Evolutionary conservation across 2,329 filamentous ascomycete species (phyloP), one percentile per base, ranked within the genome.

Genomic region (Aulographum hederae): DNA sequence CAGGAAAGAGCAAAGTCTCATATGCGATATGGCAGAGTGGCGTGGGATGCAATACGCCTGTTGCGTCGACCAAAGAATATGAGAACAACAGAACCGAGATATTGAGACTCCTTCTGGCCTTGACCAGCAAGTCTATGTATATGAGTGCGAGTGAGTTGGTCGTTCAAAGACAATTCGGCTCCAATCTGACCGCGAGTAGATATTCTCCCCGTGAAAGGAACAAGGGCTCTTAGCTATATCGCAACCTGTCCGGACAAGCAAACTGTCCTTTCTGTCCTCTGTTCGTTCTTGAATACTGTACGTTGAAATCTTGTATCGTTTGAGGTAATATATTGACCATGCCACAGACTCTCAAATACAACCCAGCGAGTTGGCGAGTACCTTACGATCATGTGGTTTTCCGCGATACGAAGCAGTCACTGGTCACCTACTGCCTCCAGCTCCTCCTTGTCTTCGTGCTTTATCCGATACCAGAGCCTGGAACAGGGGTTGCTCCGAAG

Each of bases 11-110:
- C 39, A 91, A 89, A 51, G 78, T 94, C 34, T 78, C 77, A 5
- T 93, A 89, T 54, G 78, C 82, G 33, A 95, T 98, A 49, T 98
- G 89, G 89, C 84, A 94, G 57, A 95, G 81, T 47, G 89, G 89
- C 30, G 86, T 98, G 18, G 89, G 89, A 11, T 95, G 86, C 60
- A 92, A 93, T 52, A 80, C 78, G 12, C 72, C 84, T 4, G 73
- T 91, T 43, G 76, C 76, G 6, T 86, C 84, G 3, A 94, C 76
- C 32, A 92, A 82, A 51, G 85, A 95, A 45, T 77, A 81, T 36
- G 89, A 98, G 57, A 91, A 68, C 57, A 94, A 94, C 53, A 72
- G 89, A 36, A 84, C 78, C 41, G 89, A 98, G 55, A 77, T 94
- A 18, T 55, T 95, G 44, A 72, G 86, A 15, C 61, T 98, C 35